These are phyloP conservation scores for Coccinonectria pachysandricola DNA, from an alignment of 2,329 filamentous ascomycete species.

Conservation along the genomic window DNA sequence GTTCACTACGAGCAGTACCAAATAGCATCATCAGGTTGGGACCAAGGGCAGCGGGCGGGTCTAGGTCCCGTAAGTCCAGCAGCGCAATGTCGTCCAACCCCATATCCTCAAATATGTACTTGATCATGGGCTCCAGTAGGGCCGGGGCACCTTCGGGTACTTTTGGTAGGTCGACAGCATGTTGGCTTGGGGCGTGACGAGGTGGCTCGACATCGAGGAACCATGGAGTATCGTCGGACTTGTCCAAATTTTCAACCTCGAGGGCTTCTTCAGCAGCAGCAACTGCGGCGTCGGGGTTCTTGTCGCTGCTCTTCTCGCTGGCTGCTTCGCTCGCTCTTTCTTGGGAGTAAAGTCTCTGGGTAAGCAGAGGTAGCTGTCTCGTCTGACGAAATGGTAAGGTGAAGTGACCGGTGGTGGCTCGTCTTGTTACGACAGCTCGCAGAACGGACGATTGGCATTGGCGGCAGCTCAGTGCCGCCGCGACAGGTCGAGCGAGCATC, in stretches of 20 bases:
- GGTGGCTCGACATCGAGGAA: slow-evolving; percentile 68
- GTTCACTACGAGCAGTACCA: slow-evolving; percentile 81
- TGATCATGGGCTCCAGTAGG: slow-evolving; percentile 60
- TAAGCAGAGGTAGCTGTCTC: slow-evolving; percentile 9
- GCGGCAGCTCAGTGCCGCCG: slow-evolving; percentile 21
- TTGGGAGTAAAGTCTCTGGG: slow-evolving; percentile 16
- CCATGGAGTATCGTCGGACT: slow-evolving; percentile 52
- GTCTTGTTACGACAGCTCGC: slow-evolving; percentile 18
- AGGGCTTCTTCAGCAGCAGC: slow-evolving; percentile 9
- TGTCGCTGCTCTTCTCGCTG: slow-evolving; percentile 9
- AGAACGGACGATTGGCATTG: slow-evolving; percentile 22
- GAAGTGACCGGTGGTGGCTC: slow-evolving; percentile 12
- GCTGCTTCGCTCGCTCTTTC: slow-evolving; percentile 4
- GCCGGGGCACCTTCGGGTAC: slow-evolving; percentile 58
- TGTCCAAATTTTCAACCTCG: slow-evolving; percentile 23
- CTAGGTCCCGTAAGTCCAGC: slow-evolving; percentile 72
- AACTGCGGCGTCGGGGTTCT: slow-evolving; percentile 1
- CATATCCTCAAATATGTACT: slow-evolving; percentile 73
- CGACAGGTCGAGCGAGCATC: slow-evolving; percentile 23
- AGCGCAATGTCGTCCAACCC: slow-evolving; percentile 75
- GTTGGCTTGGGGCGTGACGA: slow-evolving; percentile 38
- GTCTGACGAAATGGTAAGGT: slow-evolving; percentile 12
- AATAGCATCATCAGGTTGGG: slow-evolving; percentile 87
- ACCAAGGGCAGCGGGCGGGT: slow-evolving; percentile 80
- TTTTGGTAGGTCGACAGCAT: slow-evolving; percentile 38